Conservation (phyloP, 2,329 filamentous ascomycete species). For the Neopestalotiopsis clavispora region DNA sequence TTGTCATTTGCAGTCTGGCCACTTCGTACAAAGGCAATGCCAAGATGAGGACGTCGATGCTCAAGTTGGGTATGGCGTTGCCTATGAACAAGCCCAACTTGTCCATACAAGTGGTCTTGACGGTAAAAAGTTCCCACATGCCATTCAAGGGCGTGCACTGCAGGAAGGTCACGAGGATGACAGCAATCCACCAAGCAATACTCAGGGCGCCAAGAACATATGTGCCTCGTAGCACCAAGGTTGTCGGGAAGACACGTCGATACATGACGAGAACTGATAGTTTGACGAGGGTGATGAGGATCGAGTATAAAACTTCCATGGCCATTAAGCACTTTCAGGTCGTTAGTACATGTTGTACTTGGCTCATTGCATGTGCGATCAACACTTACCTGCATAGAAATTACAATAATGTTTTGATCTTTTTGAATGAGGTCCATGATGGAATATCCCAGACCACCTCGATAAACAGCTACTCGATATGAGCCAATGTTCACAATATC, state of each 20-base stretch:
- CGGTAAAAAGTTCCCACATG: not conserved
- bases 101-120: slow-evolving; percentile 4
- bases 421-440: not conserved
- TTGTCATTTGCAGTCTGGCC: slow-evolving; percentile 4
- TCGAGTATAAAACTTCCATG: slow-evolving; percentile 9
- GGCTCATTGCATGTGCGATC: not conserved
- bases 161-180: slow-evolving; percentile 2
- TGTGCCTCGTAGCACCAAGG: slow-evolving; percentile 4
- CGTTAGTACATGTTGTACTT: not conserved
- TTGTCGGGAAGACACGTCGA: slow-evolving; percentile 9
- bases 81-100: slow-evolving; percentile 6
- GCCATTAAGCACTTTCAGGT: slow-evolving; percentile 1
- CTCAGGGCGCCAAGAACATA: not conserved
- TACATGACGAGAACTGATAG: slow-evolving; percentile 13
- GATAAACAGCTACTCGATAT: slow-evolving; percentile 1
- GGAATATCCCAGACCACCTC: slow-evolving; percentile 6
- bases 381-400: slow-evolving; percentile 6
- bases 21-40: slow-evolving; percentile 14
- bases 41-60: slow-evolving; percentile 8
- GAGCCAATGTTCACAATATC: not conserved
- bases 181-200: slow-evolving; percentile 6
- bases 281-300: slow-evolving; percentile 13
- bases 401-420: not conserved
- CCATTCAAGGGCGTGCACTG: slow-evolving; percentile 4
- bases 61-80: slow-evolving; percentile 13